A percentile compares a stretch with the other conserved stretches of the same genome.
These are phyloP conservation scores for Halophytophthora batemanensis DNA, from an alignment of 352 stramenopile species.

Conservation along the genomic window DNA sequence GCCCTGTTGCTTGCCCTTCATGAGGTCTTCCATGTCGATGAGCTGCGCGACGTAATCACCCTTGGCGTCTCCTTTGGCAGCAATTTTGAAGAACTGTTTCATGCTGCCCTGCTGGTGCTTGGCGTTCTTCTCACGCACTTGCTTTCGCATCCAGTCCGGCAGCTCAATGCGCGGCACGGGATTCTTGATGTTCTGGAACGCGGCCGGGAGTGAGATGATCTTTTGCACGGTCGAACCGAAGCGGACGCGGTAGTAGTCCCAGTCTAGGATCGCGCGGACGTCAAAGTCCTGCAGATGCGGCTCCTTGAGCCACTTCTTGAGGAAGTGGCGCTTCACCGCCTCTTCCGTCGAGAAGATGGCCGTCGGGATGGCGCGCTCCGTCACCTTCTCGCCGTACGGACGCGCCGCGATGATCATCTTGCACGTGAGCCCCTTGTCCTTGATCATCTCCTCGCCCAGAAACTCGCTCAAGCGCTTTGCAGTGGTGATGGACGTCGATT, in stretches of 20 bases:
- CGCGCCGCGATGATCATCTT: constrained; percentile 96
- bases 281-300: constrained; percentile 91
- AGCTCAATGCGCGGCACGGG: constrained; percentile 95
- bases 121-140: constrained; percentile 88
- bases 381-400: constrained; percentile 94
- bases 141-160: constrained; percentile 95
- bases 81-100: constrained; percentile 83
- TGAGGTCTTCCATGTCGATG: constrained; percentile 73
- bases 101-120: constrained; percentile 84
- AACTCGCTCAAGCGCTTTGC: constrained; percentile 97
- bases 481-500: constrained; percentile 98
- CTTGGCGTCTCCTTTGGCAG: constrained; percentile 19
- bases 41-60: constrained; percentile 55
- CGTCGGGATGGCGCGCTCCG: constrained; percentile 96
- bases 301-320: constrained; percentile 97
- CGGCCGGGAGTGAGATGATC: constrained; percentile 99
- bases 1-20: constrained; percentile 21
- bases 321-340: constrained; percentile 93
- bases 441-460: constrained; percentile 97
- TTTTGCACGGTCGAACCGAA: constrained; percentile 95
- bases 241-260: constrained; percentile 96
- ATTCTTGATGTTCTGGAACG: constrained; percentile 96
- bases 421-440: constrained; percentile 97
- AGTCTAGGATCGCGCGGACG: constrained; percentile 95
- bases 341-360: constrained; percentile 97